Evolutionary conservation across 1,139 yeast species (phyloP), one percentile per base, ranked within the genome.

Genomic region (Nakaseomyces uthaithaninus): DNA sequence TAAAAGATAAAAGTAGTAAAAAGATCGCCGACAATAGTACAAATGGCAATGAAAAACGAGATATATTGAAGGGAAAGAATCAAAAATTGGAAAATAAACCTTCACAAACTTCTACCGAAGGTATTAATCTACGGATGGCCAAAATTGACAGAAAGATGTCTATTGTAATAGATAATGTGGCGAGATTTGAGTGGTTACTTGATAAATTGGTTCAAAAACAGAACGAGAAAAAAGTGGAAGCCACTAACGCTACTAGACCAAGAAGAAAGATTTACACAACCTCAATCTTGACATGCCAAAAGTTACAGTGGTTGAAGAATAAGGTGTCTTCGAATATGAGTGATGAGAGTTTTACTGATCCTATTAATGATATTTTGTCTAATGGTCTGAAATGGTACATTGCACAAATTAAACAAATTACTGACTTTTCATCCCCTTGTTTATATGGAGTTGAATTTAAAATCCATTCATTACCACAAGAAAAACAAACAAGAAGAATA

Each of bases 351-450:
- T 45, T 48, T 15, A 36, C 49, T 14, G 30, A 37, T 3, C 60
- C 61, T 2, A 31, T 55, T 3, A 45, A 41, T 27, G 42, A 47
- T 14, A 42, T 53, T 3, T 33, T 52, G 14, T 42, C 47, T 2
- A 42, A 44, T 2, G 45, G 52, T 4, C 41, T 53, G 25, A 55
- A 52, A 42, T 55, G 57, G 57, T 49, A 53, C 33, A 38, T 53
- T 11, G 40, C 51, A n/a, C 50, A 53, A 38, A 44, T 46, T 20
- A 54, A 52, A 36, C 47, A 48, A 22, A 24, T 50, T 23, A 46
- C 52, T 14, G 55, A 53, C 38, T 50, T 46, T 27, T 47, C 55
- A 14, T 47, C 48, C 11, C 56, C 55, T 3, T 36, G 41, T 7
- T 31, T 42, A n/a, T 42, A 46, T 19, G 41, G 44, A 15, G 44